Base-by-base conservation (phyloP, 2,329 filamentous ascomycete genomes). In the Aspergillus tanneri region DNA sequence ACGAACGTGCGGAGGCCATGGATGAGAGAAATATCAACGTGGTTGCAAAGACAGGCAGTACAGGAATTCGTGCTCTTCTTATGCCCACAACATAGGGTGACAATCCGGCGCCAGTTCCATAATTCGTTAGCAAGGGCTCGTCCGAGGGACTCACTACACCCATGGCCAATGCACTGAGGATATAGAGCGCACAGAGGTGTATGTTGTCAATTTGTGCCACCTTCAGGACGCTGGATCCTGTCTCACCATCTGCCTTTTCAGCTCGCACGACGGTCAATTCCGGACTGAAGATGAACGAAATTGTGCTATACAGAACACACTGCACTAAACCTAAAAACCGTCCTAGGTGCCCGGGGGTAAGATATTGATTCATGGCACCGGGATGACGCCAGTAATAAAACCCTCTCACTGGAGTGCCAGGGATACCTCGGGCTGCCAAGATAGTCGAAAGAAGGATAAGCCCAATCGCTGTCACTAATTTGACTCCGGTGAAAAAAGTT, bases 1-100 rank as follows among this genome's bases (percentile, higher is more conserved):
- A 88, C 11, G 86, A 86, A 71, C 87, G 88, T 55, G 85, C 88
- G 7, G 88, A 88, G 0, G 86, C 87, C 52, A 90, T 80, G 3
- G 90, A 88, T 4, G 87, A 88, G 0, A 87, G 86, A 16, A 91
- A 75, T 6, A 92, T 81, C 12, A 90, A 81, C 14, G 82, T 82
- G 63, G 90, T 91, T 73, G 90, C 83, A 60, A 90, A 82, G 50
- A 80, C 73, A 1, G 83, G 81, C 3, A 89, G 76, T 10, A 81
- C 76, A 5, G 71, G 70, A 52, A 89, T 80, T 27, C 82, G 82
- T 27, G 84, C 84, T 8, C 65, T 63, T 37, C 65, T 63, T 39
- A 74, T 66, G 3, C 69, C 72, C 22, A 74, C 62, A 8, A 74
- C 58, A 53, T 69, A 75, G 4, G 73, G 71, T 18, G 72, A 73